Conservation (phyloP, 441 rosid genomes). For the Biscutella laevigata region DNA sequence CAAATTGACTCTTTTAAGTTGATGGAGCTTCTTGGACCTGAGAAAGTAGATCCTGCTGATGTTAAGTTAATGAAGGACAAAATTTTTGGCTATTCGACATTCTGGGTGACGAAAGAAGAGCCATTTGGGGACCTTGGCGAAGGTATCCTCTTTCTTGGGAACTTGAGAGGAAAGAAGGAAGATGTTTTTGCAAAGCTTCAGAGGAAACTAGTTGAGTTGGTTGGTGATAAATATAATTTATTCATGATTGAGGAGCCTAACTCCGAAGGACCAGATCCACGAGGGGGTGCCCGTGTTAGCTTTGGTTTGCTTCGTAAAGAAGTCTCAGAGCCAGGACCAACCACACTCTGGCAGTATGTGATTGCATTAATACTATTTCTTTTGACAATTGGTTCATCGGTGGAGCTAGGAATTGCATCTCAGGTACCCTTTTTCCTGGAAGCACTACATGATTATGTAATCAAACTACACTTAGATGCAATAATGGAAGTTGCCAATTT, state of each 20-base stretch:
- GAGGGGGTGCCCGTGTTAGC: slow-evolving; percentile 97
- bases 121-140: slow-evolving; percentile 93
- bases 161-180: slow-evolving; percentile 75
- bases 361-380: slow-evolving; percentile 76
- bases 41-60: slow-evolving; percentile 85
- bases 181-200: slow-evolving; percentile 79
- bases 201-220: slow-evolving; percentile 49
- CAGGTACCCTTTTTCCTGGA: slow-evolving; percentile 42
- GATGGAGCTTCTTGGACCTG: slow-evolving; percentile 97
- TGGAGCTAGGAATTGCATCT: slow-evolving; percentile 92
- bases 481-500: slow-evolving; percentile 11
- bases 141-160: slow-evolving; percentile 85
- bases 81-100: slow-evolving; percentile 93
- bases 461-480: background rate
- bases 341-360: slow-evolving; percentile 97
- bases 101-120: slow-evolving; percentile 97
- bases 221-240: slow-evolving; percentile 69
- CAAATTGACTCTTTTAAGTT: slow-evolving; percentile 87
- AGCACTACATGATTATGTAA: slow-evolving; percentile 4
- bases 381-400: slow-evolving; percentile 80
- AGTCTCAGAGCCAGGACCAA: slow-evolving; percentile 92
- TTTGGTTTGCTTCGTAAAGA: slow-evolving; percentile 87
- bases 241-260: slow-evolving; percentile 97
- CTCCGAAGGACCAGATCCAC: slow-evolving; percentile 85
- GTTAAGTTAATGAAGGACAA: slow-evolving; percentile 73